A percentile compares a stretch with the other conserved stretches of the same genome.
These are phyloP conservation scores for Arabidopsis hybrid DNA, from an alignment of 441 rosid species.

Conservation along the genomic window DNA sequence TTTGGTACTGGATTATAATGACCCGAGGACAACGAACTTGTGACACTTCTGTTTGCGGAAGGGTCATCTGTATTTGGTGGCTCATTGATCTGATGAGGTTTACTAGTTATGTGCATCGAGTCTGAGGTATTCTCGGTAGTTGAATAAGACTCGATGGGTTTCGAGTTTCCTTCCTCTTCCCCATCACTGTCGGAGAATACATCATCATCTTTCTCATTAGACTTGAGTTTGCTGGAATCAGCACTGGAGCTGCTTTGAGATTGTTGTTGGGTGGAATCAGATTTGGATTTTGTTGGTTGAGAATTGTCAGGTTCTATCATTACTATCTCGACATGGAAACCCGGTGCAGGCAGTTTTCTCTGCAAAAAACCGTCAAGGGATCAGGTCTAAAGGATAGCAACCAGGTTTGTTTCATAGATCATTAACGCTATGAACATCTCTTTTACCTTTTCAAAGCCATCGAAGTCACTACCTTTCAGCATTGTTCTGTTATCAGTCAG, in stretches of 20 bases:
- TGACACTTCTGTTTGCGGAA: slow-evolving; percentile 22
- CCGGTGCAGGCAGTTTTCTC: slow-evolving; percentile 81
- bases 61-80: slow-evolving; percentile 9
- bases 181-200: slow-evolving; percentile 79
- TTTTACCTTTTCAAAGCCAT: slow-evolving; percentile 87
- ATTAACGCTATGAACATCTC: background rate
- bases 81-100: slow-evolving; percentile 23
- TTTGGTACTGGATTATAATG: slow-evolving; percentile 16
- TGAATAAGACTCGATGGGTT: slow-evolving; percentile 39
- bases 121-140: slow-evolving; percentile 38
- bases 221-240: slow-evolving; percentile 45
- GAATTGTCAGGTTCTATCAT: slow-evolving; percentile 63
- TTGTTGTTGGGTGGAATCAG: slow-evolving; percentile 46
- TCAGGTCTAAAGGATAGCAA: slow-evolving; percentile 6
- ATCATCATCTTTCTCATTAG: slow-evolving; percentile 52
- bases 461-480: slow-evolving; percentile 63
- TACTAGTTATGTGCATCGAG: slow-evolving; percentile 43
- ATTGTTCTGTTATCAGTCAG: slow-evolving; percentile 76
- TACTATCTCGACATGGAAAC: slow-evolving; percentile 81
- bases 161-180: slow-evolving; percentile 56
- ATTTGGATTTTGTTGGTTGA: slow-evolving; percentile 48
- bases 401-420: slow-evolving; percentile 11
- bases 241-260: slow-evolving; percentile 39
- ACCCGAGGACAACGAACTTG: slow-evolving; percentile 16
- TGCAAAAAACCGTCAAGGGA: slow-evolving; percentile 40